phyloP scores from a whole-genome alignment of 2,329 filamentous ascomycete genomes.

The Fusarium nanum region DNA sequence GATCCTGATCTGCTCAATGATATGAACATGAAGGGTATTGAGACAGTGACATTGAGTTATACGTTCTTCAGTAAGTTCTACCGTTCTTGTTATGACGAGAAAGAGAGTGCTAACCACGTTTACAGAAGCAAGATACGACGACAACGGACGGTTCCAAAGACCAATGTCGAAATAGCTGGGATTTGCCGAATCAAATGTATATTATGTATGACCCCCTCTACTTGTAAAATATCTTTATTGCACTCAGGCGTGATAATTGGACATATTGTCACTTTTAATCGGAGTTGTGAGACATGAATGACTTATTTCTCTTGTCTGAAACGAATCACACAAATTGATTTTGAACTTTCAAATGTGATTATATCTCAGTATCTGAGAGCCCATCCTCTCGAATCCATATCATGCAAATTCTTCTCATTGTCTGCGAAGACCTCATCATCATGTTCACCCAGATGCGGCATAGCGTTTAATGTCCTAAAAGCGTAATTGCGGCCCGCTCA shows the following conservation, averaged over 20 bases:
- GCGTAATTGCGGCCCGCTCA: slow-evolving; percentile 14
- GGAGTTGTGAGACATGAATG: not conserved
- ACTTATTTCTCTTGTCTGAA: not conserved
- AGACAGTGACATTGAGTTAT: slow-evolving; percentile 95
- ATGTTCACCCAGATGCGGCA: not conserved
- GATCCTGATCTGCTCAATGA: slow-evolving; percentile 95
- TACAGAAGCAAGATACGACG: slow-evolving; percentile 60
- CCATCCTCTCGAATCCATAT: not conserved
- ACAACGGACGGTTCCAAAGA: slow-evolving; percentile 58
- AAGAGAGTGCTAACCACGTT: slow-evolving; percentile 49
- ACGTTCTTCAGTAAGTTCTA: slow-evolving; percentile 93
- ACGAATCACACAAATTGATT: not conserved
- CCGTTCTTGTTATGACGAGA: too few relatives aligned
- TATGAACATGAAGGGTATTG: slow-evolving; percentile 90
- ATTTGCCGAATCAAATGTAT: slow-evolving; percentile 32
- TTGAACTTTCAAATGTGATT: not conserved
- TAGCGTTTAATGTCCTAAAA: slow-evolving; percentile 1
- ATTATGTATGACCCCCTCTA: slow-evolving; percentile 37
- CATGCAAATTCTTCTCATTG: slow-evolving; percentile 2
- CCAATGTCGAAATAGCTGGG: slow-evolving; percentile 48
- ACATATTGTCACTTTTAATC: not conserved
- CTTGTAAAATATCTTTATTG: slow-evolving; percentile 28
- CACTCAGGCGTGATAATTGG: slow-evolving; percentile 4
- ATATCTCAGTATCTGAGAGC: not conserved
- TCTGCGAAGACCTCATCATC: not conserved